These are phyloP conservation scores for Alternaria hordeiaustralica DNA, from an alignment of 2,329 filamentous ascomycete species.

Conservation along the genomic window DNA sequence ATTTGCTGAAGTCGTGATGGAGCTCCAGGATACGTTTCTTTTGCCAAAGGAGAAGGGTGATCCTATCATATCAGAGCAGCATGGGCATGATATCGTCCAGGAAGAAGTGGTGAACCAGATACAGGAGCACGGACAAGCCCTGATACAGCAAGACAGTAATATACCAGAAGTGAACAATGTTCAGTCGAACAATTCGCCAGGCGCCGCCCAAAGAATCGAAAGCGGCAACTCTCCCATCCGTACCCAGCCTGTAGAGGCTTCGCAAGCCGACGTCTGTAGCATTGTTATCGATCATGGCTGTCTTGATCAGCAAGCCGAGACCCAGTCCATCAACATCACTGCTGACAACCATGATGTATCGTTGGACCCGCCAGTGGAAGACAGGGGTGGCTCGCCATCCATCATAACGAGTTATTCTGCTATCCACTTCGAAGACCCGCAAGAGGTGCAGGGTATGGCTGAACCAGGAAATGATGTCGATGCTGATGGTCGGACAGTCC, in stretches of 20 bases:
- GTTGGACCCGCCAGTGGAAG: neutral
- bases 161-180: neutral
- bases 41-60: neutral
- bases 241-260: neutral
- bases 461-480: neutral
- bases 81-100: neutral
- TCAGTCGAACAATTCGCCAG: neutral
- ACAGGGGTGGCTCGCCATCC: neutral
- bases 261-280: neutral
- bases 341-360: neutral
- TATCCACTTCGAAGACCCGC: neutral
- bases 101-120: neutral
- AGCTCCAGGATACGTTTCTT: neutral
- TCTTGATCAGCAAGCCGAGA: neutral
- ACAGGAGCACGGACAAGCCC: neutral
- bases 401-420: neutral
- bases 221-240: neutral
- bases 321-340: neutral
- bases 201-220: neutral
- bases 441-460: neutral
- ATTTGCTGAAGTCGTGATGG: neutral
- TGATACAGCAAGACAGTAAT: neutral
- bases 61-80: neutral
- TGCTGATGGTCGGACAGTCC: neutral
- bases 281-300: neutral